These are phyloP conservation scores for Candida tropicalis DNA, from an alignment of 1,139 yeast genomes.

Conservation along the genomic window DNA sequence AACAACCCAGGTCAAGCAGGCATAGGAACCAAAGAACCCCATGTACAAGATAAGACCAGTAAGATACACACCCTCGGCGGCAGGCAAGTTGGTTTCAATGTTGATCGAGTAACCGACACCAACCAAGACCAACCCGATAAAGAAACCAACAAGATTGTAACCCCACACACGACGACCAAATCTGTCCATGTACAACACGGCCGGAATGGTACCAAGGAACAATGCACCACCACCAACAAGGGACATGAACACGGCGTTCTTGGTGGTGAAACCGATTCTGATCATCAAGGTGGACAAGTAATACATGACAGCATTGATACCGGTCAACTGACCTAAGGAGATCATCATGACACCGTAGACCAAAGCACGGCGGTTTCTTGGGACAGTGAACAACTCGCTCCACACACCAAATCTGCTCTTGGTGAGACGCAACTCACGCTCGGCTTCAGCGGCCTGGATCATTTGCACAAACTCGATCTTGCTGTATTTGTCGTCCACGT, in stretches of 20 bases:
- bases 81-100: constrained; percentile 36
- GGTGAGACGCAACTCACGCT: constrained; percentile 25
- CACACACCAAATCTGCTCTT: constrained; percentile 34
- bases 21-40: constrained; percentile 67
- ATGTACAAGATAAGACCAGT: constrained; percentile 64
- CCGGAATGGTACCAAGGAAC: constrained; percentile 62
- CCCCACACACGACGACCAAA: constrained; percentile 56
- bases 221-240: constrained; percentile 66
- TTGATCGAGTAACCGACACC: constrained; percentile 55
- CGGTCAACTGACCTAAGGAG: constrained; percentile 57
- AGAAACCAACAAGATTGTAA: constrained; percentile 49
- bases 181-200: constrained; percentile 59
- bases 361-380: constrained; percentile 61
- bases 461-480: constrained; percentile 55
- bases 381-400: constrained; percentile 52
- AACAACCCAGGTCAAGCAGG: constrained; percentile 60
- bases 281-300: constrained; percentile 56
- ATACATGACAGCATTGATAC: constrained; percentile 59
- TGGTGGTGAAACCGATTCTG: constrained; percentile 45
- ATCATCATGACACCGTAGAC: constrained; percentile 59
- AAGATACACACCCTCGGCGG: constrained; percentile 57
- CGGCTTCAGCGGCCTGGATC: constrained; percentile 34
- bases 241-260: constrained; percentile 54
- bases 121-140: constrained; percentile 57
- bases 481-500: constrained; percentile 37